phyloP scores from a whole-genome alignment of 2,329 filamentous ascomycete genomes.

The Aspergillus flavus region DNA sequence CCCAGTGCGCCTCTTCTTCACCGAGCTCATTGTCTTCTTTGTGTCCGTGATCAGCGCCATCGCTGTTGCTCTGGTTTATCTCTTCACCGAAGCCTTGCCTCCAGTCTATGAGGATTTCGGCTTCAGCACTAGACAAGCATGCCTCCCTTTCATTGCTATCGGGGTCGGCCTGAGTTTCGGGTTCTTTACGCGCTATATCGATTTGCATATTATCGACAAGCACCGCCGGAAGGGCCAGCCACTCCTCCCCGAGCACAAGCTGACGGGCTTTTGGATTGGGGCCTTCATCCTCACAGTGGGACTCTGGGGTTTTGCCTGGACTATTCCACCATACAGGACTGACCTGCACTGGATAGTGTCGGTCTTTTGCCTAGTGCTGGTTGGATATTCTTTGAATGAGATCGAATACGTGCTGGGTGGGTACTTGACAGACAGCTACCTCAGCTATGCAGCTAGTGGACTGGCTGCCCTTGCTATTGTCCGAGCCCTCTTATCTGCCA shows the following conservation, averaged over 20 bases:
- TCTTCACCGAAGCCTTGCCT: constrained; percentile 50
- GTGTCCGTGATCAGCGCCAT: constrained; percentile 48
- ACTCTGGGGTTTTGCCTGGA: constrained; percentile 52
- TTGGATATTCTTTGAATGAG: constrained; percentile 53
- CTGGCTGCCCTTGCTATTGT: constrained; percentile 45
- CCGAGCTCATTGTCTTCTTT: constrained; percentile 51
- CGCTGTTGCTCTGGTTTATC: constrained; percentile 52
- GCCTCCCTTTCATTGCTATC: constrained; percentile 44
- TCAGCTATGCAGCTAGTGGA: constrained; percentile 47
- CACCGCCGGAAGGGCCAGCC: constrained; percentile 23
- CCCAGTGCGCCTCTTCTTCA: constrained; percentile 48
- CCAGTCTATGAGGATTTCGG: constrained; percentile 42
- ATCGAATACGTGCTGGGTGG: constrained; percentile 44
- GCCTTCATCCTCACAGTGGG: constrained; percentile 47
- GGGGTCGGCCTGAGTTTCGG: constrained; percentile 42
- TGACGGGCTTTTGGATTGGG: constrained; percentile 51
- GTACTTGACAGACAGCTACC: constrained; percentile 49
- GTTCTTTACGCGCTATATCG: constrained; percentile 46
- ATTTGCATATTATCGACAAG: constrained; percentile 37
- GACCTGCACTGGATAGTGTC: constrained; percentile 43
- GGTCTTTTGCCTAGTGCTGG: constrained; percentile 40
- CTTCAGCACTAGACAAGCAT: constrained; percentile 35
- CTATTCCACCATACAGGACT: constrained; percentile 44
- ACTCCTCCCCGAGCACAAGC: constrained; percentile 49
- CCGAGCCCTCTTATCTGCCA: constrained; percentile 40